A percentile compares a stretch with the other conserved stretches of the same genome.
Evolutionary conservation across 2,329 filamentous ascomycete species (phyloP).

Genomic region (Penicillium sp.): DNA sequence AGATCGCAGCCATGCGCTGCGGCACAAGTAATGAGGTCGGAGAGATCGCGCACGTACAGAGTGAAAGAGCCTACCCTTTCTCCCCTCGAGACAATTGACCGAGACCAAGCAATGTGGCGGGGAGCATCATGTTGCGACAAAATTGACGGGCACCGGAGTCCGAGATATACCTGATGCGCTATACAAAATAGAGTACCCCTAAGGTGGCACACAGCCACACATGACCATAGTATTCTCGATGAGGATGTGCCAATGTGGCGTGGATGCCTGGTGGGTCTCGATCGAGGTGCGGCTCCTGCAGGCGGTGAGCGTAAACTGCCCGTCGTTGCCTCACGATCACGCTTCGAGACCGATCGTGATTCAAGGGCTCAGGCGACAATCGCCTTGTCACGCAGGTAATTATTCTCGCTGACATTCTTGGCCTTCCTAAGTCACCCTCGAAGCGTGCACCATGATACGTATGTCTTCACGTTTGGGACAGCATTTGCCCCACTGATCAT

Average conservation of each 20-base stretch:
- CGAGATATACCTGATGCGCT: neutral
- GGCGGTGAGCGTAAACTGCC: slow-evolving; percentile 14
- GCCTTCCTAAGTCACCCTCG: neutral
- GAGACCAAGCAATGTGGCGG: neutral
- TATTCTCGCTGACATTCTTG: neutral
- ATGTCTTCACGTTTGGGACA: neutral
- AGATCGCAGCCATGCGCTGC: too few species aligned
- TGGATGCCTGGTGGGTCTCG: neutral
- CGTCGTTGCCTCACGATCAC: neutral
- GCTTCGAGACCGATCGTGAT: neutral
- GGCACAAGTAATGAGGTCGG: too few species aligned
- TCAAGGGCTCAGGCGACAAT: neutral
- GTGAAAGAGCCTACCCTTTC: too few species aligned
- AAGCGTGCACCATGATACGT: slow-evolving; percentile 1
- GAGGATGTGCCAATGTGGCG: too few species aligned
- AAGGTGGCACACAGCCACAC: too few species aligned
- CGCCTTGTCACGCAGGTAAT: neutral
- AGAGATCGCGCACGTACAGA: too few species aligned
- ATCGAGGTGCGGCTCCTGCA: neutral
- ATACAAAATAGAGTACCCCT: too few species aligned
- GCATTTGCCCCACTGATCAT: neutral
- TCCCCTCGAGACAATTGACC: neutral
- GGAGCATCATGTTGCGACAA: neutral
- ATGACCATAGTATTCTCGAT: too few species aligned
- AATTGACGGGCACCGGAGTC: neutral